Percentiles rank a stretch among this genome's conserved stretches.
Evolutionary conservation across 495 filamentous ascomycete genomes (phyloP).

Genomic region (Penicillium daleae): DNA sequence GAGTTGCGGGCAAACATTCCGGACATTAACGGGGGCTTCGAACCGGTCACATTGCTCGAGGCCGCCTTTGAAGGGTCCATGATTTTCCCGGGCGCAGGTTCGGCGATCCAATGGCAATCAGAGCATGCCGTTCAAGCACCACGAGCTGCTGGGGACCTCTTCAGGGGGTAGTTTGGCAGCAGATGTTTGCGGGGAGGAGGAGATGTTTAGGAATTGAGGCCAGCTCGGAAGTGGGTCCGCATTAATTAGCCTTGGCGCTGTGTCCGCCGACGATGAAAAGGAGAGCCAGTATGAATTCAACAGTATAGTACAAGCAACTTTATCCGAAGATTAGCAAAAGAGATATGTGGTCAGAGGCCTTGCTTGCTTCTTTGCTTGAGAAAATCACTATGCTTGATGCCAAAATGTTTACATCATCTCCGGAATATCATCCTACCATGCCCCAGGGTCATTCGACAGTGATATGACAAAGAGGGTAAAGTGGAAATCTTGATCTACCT

Average conservation of each 20-base stretch:
- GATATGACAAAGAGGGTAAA: no score
- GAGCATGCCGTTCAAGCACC: slow-evolving; percentile 35
- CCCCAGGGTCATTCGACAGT: no score
- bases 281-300: background rate
- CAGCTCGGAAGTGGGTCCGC: slow-evolving; percentile 6
- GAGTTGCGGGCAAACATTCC: slow-evolving; percentile 9
- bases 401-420: no score
- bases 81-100: slow-evolving; percentile 38
- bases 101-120: slow-evolving; percentile 31
- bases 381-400: no score
- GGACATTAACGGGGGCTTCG: background rate
- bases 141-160: slow-evolving; percentile 13
- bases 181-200: slow-evolving; percentile 4
- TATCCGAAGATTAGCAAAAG: background rate
- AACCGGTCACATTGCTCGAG: slow-evolving; percentile 58
- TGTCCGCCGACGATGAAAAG: background rate
- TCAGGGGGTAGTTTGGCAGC: slow-evolving; percentile 6
- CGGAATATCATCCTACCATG: no score
- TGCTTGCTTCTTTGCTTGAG: no score
- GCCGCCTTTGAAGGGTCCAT: slow-evolving; percentile 53
- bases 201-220: slow-evolving; percentile 13
- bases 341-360: no score
- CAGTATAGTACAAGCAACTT: background rate
- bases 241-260: background rate
- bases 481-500: background rate